phyloP scores from a whole-genome alignment of 2,329 filamentous ascomycete species.

The Ophiostoma perfectum region DNA sequence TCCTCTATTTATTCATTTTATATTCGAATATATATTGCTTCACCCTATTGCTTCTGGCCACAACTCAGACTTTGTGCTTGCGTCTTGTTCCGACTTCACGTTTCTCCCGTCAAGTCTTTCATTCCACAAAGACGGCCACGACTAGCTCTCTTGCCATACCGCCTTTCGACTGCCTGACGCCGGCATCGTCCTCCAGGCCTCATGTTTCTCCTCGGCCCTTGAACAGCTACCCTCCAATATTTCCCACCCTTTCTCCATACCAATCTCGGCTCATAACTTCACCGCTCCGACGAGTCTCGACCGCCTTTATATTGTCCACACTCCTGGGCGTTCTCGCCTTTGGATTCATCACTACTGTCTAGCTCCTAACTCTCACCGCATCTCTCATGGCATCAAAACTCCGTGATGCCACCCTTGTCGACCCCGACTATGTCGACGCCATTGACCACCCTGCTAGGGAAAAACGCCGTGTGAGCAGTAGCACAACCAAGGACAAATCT shows the following conservation, averaged over 20 bases:
- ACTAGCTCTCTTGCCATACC: not conserved
- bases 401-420: slow-evolving; percentile 17
- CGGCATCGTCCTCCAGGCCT: slow-evolving; percentile 18
- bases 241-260: not conserved
- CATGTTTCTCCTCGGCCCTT: slow-evolving; percentile 17
- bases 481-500: slow-evolving; percentile 17
- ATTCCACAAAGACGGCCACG: not conserved
- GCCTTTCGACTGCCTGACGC: slow-evolving; percentile 16
- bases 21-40: not conserved
- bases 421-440: slow-evolving; percentile 17
- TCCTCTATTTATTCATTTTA: not conserved
- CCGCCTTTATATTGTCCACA: slow-evolving; percentile 1
- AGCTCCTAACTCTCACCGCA: not conserved
- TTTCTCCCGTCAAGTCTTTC: not conserved
- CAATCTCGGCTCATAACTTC: slow-evolving; percentile 9
- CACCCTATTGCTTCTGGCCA: not conserved
- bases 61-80: not conserved
- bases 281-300: slow-evolving; percentile 13
- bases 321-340: not conserved
- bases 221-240: slow-evolving; percentile 10
- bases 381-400: slow-evolving; percentile 19
- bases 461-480: slow-evolving; percentile 21
- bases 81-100: not conserved
- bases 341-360: not conserved
- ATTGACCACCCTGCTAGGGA: slow-evolving; percentile 17